phyloP scores from a whole-genome alignment of 306 rosid genomes.

The Trifolium subterraneum region DNA sequence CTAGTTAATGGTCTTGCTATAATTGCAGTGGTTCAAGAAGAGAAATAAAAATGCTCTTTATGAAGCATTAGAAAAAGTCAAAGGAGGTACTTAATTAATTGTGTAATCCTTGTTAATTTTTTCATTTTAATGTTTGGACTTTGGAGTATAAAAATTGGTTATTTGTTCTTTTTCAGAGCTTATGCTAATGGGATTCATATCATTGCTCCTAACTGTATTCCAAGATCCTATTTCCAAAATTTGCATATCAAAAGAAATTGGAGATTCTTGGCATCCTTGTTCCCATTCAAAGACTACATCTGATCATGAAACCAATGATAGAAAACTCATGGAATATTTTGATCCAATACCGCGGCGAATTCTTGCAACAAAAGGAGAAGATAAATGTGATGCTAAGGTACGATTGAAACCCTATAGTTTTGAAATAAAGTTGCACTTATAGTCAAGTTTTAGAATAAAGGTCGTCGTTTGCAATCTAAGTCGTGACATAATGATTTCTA shows the following conservation, averaged over 20 bases:
- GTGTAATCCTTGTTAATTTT: not conserved
- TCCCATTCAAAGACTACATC: not conserved
- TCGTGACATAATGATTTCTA: not conserved
- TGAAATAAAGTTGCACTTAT: not conserved
- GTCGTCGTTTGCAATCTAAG: not conserved
- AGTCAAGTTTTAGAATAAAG: not conserved
- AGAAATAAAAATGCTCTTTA: constrained; percentile 40
- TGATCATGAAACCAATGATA: not conserved
- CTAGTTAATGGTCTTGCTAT: not conserved
- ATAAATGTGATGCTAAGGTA: constrained; percentile 42
- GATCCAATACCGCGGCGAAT: constrained; percentile 37
- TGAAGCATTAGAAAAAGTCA: constrained; percentile 49
- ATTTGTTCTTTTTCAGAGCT: constrained; percentile 41
- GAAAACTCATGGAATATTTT: constrained; percentile 41
- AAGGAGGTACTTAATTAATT: constrained; percentile 40
- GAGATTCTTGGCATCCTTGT: constrained; percentile 47
- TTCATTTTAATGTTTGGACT: not conserved
- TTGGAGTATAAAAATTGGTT: not conserved
- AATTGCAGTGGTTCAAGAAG: constrained; percentile 49
- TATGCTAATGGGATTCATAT: constrained; percentile 47
- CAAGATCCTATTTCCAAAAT: constrained; percentile 46
- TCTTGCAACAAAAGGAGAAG: constrained; percentile 50
- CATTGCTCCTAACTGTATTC: constrained; percentile 44
- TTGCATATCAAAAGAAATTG: constrained; percentile 30
- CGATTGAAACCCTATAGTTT: not conserved